Percentiles rank a stretch among this genome's conserved stretches.
Conservation (phyloP, 768 basidiomycete species). For the Serpula lacrymans region DNA sequence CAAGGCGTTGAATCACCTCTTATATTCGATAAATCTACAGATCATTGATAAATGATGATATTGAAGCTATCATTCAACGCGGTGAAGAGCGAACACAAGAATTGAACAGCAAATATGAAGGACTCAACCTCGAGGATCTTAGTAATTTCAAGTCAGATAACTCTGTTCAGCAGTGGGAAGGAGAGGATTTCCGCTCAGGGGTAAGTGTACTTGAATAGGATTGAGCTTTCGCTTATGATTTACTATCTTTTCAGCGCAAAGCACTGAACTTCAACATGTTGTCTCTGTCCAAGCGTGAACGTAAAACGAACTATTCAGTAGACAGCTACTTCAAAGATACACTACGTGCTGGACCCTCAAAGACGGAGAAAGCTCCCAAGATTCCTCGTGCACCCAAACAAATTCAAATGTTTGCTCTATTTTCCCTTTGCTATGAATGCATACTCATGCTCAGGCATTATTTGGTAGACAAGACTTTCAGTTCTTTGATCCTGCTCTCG, state of each 20-base stretch:
- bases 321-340: constrained; percentile 96
- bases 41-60: constrained; percentile 90
- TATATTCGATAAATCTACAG: constrained; percentile 44
- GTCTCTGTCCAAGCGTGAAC: constrained; percentile 89
- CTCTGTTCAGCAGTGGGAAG: constrained; percentile 92
- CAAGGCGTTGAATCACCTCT: no score
- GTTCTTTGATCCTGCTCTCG: constrained; percentile 83
- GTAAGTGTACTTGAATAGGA: constrained; percentile 33
- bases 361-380: constrained; percentile 79
- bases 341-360: constrained; percentile 73
- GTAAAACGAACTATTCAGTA: constrained; percentile 92
- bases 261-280: constrained; percentile 70
- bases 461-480: constrained; percentile 85
- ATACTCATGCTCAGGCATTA: constrained; percentile 1
- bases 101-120: constrained; percentile 90
- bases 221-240: background rate
- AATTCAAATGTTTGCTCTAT: constrained; percentile 60
- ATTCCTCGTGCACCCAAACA: constrained; percentile 86
- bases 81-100: constrained; percentile 90
- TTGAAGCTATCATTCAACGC: constrained; percentile 87
- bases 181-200: constrained; percentile 84
- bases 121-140: constrained; percentile 88
- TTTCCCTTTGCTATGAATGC: background rate
- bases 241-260: constrained; percentile 63
- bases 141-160: constrained; percentile 97